These are phyloP conservation scores for Henckelia pumila DNA, from an alignment of 257 asterid genomes.

Conservation along the genomic window DNA sequence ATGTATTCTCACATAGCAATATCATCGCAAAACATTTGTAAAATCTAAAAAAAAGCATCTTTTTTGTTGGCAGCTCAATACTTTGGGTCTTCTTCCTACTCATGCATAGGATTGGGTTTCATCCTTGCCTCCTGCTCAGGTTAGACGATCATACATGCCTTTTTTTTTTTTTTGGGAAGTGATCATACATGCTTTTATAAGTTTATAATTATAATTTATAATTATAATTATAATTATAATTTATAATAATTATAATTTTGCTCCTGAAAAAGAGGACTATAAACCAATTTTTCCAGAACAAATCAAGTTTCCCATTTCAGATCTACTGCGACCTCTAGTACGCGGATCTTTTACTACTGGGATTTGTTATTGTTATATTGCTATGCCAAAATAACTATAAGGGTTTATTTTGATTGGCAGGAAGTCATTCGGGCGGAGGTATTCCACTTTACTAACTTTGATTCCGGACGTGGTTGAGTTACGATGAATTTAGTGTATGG, in stretches of 20 bases:
- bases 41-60: slow-evolving; percentile 13
- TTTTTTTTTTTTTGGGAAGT: too few species aligned
- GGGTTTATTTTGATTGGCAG: slow-evolving; percentile 34
- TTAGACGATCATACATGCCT: too few species aligned
- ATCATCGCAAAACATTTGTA: not conserved
- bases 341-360: not conserved
- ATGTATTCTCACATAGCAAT: not conserved
- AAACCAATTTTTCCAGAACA: not conserved
- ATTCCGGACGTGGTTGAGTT: slow-evolving; percentile 13
- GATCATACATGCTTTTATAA: slow-evolving; percentile 2
- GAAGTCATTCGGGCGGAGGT: slow-evolving; percentile 95
- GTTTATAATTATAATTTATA: too few species aligned
- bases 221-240: too few species aligned
- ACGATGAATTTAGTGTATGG: slow-evolving; percentile 15
- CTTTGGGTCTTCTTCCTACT: slow-evolving; percentile 96
- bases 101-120: slow-evolving; percentile 98
- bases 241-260: not conserved
- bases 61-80: slow-evolving; percentile 70
- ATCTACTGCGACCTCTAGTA: not conserved
- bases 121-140: slow-evolving; percentile 98
- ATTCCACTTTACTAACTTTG: slow-evolving; percentile 44
- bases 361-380: not conserved
- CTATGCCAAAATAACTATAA: not conserved
- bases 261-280: not conserved
- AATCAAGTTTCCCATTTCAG: too few species aligned